Conservation (phyloP, 768 basidiomycete genomes). For the Boletales sp. region DNA sequence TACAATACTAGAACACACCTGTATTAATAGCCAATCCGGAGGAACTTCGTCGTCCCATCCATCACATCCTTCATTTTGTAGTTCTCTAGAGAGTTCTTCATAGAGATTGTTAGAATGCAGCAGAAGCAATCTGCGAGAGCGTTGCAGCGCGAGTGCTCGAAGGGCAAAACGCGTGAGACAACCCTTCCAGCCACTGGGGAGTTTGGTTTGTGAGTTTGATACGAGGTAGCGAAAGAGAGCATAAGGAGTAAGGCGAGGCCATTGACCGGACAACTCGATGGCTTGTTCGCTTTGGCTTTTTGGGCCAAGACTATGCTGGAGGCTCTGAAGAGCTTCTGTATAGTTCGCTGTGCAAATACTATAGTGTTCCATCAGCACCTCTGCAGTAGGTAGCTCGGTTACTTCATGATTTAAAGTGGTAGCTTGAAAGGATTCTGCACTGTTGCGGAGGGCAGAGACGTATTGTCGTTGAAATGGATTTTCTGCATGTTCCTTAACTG, state of each 20-base stretch:
- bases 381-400: not conserved
- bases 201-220: too few species aligned
- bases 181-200: slow-evolving; percentile 20
- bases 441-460: not conserved
- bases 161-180: slow-evolving; percentile 26
- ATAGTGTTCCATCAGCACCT: slow-evolving; percentile 1
- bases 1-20: not conserved
- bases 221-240: too few species aligned
- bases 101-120: too few species aligned
- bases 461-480: not conserved
- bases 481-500: too few species aligned
- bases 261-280: too few species aligned
- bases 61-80: too few species aligned
- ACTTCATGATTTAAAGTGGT: not conserved
- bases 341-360: not conserved
- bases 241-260: too few species aligned
- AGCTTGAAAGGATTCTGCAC: not conserved
- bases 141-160: slow-evolving; percentile 27
- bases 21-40: not conserved
- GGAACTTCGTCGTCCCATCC: too few species aligned
- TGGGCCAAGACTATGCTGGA: not conserved
- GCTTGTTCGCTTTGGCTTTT: too few species aligned
- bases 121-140: not conserved
- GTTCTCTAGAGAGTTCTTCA: too few species aligned
- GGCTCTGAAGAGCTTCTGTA: not conserved